Evolutionary conservation across 129 eudicot genomes (phyloP), one percentile per base, ranked within the genome.

Genomic region (Scalesia atractyloides): DNA sequence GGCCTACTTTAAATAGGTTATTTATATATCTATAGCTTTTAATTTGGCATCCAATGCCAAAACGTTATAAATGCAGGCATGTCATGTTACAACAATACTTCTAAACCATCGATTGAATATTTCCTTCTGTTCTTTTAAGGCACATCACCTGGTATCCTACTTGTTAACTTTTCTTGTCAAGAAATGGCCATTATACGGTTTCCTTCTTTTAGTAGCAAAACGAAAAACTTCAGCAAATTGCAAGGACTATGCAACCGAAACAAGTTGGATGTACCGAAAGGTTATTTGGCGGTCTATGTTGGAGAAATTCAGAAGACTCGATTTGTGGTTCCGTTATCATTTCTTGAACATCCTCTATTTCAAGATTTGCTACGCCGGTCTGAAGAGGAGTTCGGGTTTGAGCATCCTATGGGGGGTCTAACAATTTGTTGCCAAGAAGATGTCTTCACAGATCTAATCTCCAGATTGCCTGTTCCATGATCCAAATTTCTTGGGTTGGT

Each of bases 341-440:
- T 78, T 81, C 74, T 86, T 64, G 80, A 84, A 19, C 88, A 82
- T 50, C 90, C 96, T 58, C 11, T 80, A 17, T 89, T 89, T 54
- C 83, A 84, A 82, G 86, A 82, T 22, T 78, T 89, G 78, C 75
- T 89, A 63, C 82, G 75, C 1, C 63, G 51, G 12, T 86, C 92
- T 0, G 92, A 82, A 69, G 88, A 89, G 37, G 96, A 89, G 79
- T 89, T 84, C 19, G 92, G 88, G 43, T 89, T 76, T 68, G 78
- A 86, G 13, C 89, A 88, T 76, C 87, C 89, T 0, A 81, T 74
- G 82, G 96, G 96, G 11, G 96, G 91, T 63, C 77, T 89, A 11
- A 91, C 97, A 6, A 85, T 91, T 73, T 92, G 88, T n/a, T 91
- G 97, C 64, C 82, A 57, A 39, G 88, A 88, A 67, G 84, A 88